These are phyloP conservation scores for Phytopythium litorale DNA, from an alignment of 352 stramenopile species.

Conservation along the genomic window DNA sequence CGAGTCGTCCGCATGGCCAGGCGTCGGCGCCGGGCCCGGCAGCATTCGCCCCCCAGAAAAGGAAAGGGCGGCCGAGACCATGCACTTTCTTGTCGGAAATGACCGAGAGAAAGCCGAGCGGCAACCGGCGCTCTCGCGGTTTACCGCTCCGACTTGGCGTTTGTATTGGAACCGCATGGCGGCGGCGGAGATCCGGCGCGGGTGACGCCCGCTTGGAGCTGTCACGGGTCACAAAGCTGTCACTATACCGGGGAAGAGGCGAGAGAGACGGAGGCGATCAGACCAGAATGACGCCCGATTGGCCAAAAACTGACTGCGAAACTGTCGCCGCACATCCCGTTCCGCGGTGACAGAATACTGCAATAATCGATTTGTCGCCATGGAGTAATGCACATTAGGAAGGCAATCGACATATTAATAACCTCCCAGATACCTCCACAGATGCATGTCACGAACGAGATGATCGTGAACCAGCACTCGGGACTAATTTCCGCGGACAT, in stretches of 20 bases:
- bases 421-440: background rate
- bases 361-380: background rate
- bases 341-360: background rate
- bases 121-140: background rate
- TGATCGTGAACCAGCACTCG: background rate
- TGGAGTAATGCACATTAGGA: background rate
- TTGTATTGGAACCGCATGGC: background rate
- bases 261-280: conserved; percentile 8
- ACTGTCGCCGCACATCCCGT: background rate
- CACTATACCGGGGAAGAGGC: background rate
- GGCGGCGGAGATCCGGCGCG: background rate
- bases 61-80: conserved; percentile 3
- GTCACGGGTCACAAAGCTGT: background rate
- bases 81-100: background rate
- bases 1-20: background rate
- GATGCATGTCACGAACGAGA: background rate
- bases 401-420: too few species aligned
- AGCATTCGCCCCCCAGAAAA: conserved; percentile 1
- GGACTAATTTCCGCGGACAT: background rate
- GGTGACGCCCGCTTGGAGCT: too few species aligned
- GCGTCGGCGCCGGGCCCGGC: background rate
- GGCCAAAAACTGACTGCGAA: background rate
- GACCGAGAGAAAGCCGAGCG: background rate
- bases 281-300: background rate
- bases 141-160: background rate